phyloP scores from a whole-genome alignment of 139 green algal genomes.

The Pedinophyceae sp. region DNA sequence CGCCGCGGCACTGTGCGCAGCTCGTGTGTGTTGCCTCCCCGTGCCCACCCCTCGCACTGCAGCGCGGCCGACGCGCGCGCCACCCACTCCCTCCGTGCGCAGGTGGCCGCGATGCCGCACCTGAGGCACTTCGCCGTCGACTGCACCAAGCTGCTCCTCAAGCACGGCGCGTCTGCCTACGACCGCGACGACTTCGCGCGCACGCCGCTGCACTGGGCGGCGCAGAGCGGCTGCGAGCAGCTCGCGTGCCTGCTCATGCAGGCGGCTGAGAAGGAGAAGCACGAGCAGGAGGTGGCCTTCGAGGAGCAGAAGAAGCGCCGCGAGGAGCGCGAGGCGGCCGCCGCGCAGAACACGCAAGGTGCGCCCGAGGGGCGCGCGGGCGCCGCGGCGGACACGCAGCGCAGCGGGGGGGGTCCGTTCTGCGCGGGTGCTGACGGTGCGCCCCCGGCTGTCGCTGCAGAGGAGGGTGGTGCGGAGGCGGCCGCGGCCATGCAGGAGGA shows the following conservation, averaged over 20 bases:
- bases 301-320: neutral
- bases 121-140: conserved; percentile 11
- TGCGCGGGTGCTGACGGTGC: too few species aligned
- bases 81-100: neutral
- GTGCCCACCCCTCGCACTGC: neutral
- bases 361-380: too few species aligned
- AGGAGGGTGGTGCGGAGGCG: conserved; percentile 3
- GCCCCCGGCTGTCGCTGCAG: neutral
- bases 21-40: too few species aligned
- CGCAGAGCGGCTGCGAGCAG: conserved; percentile 18
- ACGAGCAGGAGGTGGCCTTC: neutral
- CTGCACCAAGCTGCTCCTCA: conserved; percentile 25
- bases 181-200: conserved; percentile 51
- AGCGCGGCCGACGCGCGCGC: neutral
- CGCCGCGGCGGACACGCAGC: neutral
- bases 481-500: conserved; percentile 1
- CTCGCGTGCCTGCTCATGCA: conserved; percentile 20
- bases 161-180: conserved; percentile 8
- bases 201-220: conserved; percentile 63
- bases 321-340: neutral
- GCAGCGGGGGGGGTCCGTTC: too few species aligned
- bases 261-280: neutral
- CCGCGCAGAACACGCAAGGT: neutral
- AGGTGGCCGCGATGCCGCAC: conserved; percentile 13
- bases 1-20: too few species aligned